Conservation (phyloP, 345 rosid species). For the Cardamine chenopodiifolia region DNA sequence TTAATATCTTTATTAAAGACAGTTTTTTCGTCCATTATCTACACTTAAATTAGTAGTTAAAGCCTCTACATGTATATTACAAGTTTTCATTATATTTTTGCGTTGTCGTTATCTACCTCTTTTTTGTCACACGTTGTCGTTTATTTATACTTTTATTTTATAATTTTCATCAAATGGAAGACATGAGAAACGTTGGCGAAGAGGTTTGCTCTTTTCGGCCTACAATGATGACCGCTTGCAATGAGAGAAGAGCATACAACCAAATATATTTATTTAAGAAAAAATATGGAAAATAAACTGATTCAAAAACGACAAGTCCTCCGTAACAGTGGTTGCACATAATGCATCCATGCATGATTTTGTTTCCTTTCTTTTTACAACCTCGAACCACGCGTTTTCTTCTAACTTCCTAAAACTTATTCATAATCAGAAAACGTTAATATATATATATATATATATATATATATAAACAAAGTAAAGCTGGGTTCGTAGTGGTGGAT, state of each 20-base stretch:
- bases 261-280: background rate
- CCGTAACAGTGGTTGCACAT: background rate
- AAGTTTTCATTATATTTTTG: background rate
- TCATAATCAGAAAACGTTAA: background rate
- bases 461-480: background rate
- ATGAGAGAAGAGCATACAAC: background rate
- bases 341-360: constrained; percentile 5
- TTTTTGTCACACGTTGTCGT: background rate
- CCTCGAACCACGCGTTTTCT: constrained; percentile 1
- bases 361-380: background rate
- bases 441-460: too few species aligned
- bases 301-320: background rate
- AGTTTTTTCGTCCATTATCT: background rate
- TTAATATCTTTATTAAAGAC: too few species aligned
- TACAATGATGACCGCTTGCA: constrained; percentile 14
- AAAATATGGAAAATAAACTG: background rate
- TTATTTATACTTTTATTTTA: background rate
- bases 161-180: background rate
- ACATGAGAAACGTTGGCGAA: background rate
- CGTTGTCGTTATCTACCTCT: background rate
- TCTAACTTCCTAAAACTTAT: background rate
- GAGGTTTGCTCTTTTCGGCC: constrained; percentile 23
- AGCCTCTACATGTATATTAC: background rate
- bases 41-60: background rate
- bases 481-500: background rate